These are phyloP conservation scores for Drechslera avenae DNA, from an alignment of 2,329 filamentous ascomycete genomes.

Conservation along the genomic window DNA sequence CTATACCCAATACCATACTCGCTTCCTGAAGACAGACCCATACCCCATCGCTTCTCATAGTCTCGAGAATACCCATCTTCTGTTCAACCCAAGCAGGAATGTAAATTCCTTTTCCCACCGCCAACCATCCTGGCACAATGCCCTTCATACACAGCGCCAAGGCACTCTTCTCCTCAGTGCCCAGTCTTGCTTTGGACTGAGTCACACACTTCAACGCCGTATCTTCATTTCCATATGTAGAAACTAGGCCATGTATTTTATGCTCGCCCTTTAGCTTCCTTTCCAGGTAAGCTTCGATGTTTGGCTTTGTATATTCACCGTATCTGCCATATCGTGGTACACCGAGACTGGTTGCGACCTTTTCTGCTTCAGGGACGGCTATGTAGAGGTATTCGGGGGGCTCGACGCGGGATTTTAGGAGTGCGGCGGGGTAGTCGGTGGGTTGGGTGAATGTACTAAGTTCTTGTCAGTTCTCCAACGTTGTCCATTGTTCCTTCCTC, in stretches of 20 bases:
- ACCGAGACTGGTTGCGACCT: background rate
- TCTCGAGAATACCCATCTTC: background rate
- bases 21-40: slow-evolving; percentile 18
- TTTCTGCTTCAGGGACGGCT: background rate
- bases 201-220: background rate
- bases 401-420: background rate
- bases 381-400: background rate
- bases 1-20: slow-evolving; percentile 2
- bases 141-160: background rate
- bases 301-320: background rate
- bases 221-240: background rate
- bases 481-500: too few species aligned
- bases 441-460: too few species aligned
- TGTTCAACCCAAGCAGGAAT: background rate
- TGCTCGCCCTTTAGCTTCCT: background rate
- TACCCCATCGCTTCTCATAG: background rate
- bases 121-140: background rate
- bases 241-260: background rate
- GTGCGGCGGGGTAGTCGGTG: background rate
- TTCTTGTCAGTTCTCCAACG: too few species aligned
- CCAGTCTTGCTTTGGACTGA: background rate
- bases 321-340: too few species aligned
- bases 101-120: background rate
- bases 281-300: background rate
- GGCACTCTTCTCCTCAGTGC: background rate